Conservation (phyloP, 176 grass and related monocot genomes). For the Avena eriantha region DNA sequence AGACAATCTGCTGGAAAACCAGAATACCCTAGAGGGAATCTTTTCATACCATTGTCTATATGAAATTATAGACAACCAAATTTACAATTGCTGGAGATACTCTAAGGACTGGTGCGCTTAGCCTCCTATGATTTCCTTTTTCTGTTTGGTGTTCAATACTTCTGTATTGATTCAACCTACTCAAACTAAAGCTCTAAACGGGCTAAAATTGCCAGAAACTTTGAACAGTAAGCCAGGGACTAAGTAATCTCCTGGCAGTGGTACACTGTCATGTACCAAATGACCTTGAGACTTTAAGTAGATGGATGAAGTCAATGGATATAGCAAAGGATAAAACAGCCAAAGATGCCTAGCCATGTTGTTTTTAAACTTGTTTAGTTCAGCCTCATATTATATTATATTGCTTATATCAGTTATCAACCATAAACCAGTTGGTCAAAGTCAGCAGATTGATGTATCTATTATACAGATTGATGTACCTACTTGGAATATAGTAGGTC, state of each 20-base stretch:
- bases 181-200: neutral
- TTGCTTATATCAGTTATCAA: neutral
- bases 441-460: neutral
- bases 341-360: no score
- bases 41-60: no score
- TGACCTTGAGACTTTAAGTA: neutral
- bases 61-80: no score
- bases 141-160: neutral
- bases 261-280: neutral
- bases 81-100: no score
- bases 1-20: no score
- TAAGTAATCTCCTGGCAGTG: neutral
- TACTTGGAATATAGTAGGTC: no score
- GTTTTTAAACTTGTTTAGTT: neutral
- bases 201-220: neutral
- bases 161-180: neutral
- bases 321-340: no score
- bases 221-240: neutral
- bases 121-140: neutral
- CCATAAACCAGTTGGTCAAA: neutral
- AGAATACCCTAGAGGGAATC: no score
- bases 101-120: no score
- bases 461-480: no score
- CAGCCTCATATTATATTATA: no score
- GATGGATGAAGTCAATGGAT: neutral